Conservation (phyloP, 202 grass and related monocot species). For the Tripidium arundinaceum region DNA sequence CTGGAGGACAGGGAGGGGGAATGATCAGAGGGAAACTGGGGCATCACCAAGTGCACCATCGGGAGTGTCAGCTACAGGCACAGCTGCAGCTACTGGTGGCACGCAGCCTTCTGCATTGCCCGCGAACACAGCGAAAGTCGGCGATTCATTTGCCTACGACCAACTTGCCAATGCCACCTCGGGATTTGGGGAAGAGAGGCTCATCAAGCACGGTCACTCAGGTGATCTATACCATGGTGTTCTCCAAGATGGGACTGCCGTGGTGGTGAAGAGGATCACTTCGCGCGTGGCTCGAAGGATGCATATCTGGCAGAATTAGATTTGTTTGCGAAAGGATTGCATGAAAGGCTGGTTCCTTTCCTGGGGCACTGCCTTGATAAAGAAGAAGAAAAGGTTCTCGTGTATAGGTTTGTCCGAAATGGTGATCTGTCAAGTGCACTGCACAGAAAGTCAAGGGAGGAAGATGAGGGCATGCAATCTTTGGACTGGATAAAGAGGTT, state of each 20-base stretch:
- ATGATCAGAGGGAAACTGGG: conserved; percentile 32
- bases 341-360: conserved; percentile 73
- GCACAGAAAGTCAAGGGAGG: conserved; percentile 62
- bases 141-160: conserved; percentile 69
- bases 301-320: conserved; percentile 66
- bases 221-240: conserved; percentile 78
- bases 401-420: conserved; percentile 86
- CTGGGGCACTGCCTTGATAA: conserved; percentile 73
- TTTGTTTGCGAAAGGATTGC: conserved; percentile 70
- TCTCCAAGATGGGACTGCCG: conserved; percentile 51
- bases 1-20: conserved; percentile 32
- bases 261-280: conserved; percentile 76
- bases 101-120: conserved; percentile 39
- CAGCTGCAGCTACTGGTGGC: conserved; percentile 29
- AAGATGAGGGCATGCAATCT: conserved; percentile 82
- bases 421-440: conserved; percentile 63
- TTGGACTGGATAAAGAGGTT: conserved; percentile 99
- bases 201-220: conserved; percentile 76
- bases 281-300: conserved; percentile 45
- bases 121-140: conserved; percentile 50
- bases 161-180: conserved; percentile 52
- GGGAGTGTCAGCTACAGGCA: conserved; percentile 2
- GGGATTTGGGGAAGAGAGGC: conserved; percentile 56
- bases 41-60: background rate
- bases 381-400: conserved; percentile 75